These are phyloP conservation scores for Secale cereale DNA, from an alignment of 176 grass and related monocot genomes.

Conservation along the genomic window DNA sequence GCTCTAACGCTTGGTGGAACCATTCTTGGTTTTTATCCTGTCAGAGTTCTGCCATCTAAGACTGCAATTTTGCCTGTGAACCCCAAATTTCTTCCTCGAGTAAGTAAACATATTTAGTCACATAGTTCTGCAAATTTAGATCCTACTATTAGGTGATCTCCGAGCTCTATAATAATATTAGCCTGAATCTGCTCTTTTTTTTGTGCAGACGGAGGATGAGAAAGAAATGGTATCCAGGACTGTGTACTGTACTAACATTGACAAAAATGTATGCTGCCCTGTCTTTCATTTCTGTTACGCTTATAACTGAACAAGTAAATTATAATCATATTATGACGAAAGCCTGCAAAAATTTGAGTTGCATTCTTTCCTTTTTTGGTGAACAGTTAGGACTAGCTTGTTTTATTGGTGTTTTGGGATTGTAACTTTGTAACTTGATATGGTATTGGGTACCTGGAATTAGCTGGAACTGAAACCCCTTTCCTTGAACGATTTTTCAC, in stretches of 20 bases:
- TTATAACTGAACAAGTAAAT: neutral
- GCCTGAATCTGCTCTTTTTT: conserved; percentile 9
- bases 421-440: neutral
- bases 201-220: conserved; percentile 75
- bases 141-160: neutral
- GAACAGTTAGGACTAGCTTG: neutral
- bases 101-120: conserved; percentile 27
- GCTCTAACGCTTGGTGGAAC: conserved; percentile 81
- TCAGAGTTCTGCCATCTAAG: conserved; percentile 96
- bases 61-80: conserved; percentile 96
- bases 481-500: neutral
- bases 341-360: neutral
- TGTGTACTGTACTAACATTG: conserved; percentile 99
- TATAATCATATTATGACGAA: neutral
- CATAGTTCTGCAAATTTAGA: neutral
- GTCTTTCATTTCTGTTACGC: conserved; percentile 20
- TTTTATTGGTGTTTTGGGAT: neutral
- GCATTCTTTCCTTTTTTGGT: neutral
- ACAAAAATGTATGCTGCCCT: conserved; percentile 64
- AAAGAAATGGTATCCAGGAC: conserved; percentile 98
- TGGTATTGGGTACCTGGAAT: neutral
- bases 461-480: neutral
- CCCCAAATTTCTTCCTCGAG: conserved; percentile 89
- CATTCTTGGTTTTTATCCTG: conserved; percentile 85
- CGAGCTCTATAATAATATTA: neutral